Conservation (phyloP, 768 basidiomycete species). For the Boletus rex-veris region DNA sequence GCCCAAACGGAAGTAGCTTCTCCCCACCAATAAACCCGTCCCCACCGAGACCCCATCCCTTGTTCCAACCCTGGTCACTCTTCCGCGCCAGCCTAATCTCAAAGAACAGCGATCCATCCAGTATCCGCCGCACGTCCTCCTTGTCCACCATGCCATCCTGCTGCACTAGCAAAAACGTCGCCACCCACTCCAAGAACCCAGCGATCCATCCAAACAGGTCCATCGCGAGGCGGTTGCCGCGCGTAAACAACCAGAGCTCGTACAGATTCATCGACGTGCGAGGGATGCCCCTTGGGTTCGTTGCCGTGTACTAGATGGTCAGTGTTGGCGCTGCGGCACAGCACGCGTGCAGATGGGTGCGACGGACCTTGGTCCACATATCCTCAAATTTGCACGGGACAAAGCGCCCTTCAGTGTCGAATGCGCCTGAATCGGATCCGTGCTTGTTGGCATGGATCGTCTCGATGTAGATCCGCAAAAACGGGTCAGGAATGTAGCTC, state of each 20-base stretch:
- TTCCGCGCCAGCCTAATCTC: constrained; percentile 28
- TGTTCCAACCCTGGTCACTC: constrained; percentile 23
- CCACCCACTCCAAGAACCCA: constrained; percentile 37
- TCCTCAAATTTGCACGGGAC: constrained; percentile 41
- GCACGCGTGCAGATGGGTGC: too few species aligned
- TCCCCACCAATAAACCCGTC: constrained; percentile 32
- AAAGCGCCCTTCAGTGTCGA: constrained; percentile 42
- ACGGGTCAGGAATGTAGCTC: constrained; percentile 38
- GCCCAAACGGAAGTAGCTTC: constrained; percentile 27
- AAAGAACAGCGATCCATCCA: constrained; percentile 40
- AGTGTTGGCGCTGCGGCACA: not conserved
- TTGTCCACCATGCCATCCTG: constrained; percentile 38
- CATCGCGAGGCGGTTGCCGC: constrained; percentile 32
- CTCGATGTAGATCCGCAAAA: constrained; percentile 37
- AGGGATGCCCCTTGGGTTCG: constrained; percentile 4
- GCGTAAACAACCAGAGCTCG: constrained; percentile 31
- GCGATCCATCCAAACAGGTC: constrained; percentile 38
- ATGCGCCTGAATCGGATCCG: constrained; percentile 42
- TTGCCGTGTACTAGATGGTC: constrained; percentile 14
- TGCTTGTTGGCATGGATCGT: constrained; percentile 39
- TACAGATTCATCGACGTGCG: constrained; percentile 26
- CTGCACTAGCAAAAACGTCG: constrained; percentile 40
- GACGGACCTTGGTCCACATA: constrained; percentile 39
- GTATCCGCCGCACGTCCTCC: constrained; percentile 40
- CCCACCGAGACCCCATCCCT: constrained; percentile 30